Base-by-base conservation (phyloP, 202 grass and related monocot species). In the Eragrostis tef region DNA sequence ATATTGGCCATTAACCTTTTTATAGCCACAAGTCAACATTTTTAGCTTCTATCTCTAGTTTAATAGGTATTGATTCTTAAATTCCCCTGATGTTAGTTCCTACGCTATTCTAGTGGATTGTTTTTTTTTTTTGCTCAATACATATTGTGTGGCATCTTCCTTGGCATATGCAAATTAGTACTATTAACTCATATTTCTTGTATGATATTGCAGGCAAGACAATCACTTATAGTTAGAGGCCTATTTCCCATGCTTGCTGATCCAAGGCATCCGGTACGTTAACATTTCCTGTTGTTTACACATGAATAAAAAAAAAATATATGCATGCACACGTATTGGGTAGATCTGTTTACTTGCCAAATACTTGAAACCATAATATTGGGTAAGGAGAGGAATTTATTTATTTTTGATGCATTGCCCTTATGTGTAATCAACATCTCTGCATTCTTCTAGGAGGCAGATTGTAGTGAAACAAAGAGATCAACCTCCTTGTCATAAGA, bases 161-260 rank as follows among this genome's bases (percentile, higher is more conserved):
- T 69, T 59, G 5, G 3, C 17, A 9, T 12, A 5, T 34, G 24
- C 48, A 64, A 36, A 47, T 86, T 78, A 17, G n/a, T 20, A 51
- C 22, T 71, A 12, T 72, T 77, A 25, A 11, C 16, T 10, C 44
- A 71, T 67, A 36, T 85, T 67, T 64, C 3, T 74, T 84, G 47
- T 48, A 68, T 66, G n/a, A 11, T 72, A 20, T 60, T 91, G 73
- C 86, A 99, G 97, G 97, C 96, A 71, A 93, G 96, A 52, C 96
- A 99, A 56, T 99, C 96, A 0, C 96, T 99, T 47, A 90, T 99
- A 83, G 97, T 99, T 42, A 86, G 96, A 78, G 96, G 96, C 45
- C 97, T 99, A 71, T 99, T 96, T 66, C 97, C 97, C 31, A 96
- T 99, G 93, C 91, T 99, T 73, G 97, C 97, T 34, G 97, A 99